Evolutionary conservation across 1,284 basidiomycete genomes (phyloP), one percentile per base, ranked within the genome.

Genomic region (Sporisorium exsertum): DNA sequence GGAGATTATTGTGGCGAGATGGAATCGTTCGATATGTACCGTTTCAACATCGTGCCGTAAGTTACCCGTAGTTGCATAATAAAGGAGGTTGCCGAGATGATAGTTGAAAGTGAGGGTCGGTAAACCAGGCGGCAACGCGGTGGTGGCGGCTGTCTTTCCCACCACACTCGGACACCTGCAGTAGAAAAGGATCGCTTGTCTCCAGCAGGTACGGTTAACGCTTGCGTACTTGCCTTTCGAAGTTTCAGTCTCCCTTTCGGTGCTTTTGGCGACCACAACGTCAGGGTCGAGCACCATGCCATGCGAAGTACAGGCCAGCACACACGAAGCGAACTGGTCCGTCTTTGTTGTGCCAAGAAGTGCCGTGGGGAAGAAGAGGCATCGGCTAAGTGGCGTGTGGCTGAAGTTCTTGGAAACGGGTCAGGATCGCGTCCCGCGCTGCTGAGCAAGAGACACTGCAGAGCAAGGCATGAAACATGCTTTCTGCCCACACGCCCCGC

Each of bases 311-410:
- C 5, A 40, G 12, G 37, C 37, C 37, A 49, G 4, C 47, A 27
- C 32, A 16, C 47, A n/a, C n/a, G 27, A 49, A 32, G 27, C 27
- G 27, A 49, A 8, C 27, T 18, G 18, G n/a, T 18, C 13, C 35
- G 46, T 2, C 22, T 6, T 32, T 13, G 37, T 2, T 49, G 18
- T 32, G 47, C 47, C 47, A 49, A 49, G 47, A 49, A 32, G 47
- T 49, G 47, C 29, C 32, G 47, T 49, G 27, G 45, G 47, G 47
- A n/a, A 32, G 47, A 7, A 29, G 27, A 49, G 24, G 47, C 47
- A 4, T 49, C 47, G 47, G 47, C 27, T 49, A 49, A 12, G 35
- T 37, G 32, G 32, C 32, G 10, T 24, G 45, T 47, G 45, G 45
- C 45, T 47, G 22, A 20, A 47, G 24, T 47, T 27, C 45, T 47